A percentile compares a stretch with the other conserved stretches of the same genome.
These are phyloP conservation scores for Boletus edulis DNA, from an alignment of 768 basidiomycete species.

Conservation along the genomic window DNA sequence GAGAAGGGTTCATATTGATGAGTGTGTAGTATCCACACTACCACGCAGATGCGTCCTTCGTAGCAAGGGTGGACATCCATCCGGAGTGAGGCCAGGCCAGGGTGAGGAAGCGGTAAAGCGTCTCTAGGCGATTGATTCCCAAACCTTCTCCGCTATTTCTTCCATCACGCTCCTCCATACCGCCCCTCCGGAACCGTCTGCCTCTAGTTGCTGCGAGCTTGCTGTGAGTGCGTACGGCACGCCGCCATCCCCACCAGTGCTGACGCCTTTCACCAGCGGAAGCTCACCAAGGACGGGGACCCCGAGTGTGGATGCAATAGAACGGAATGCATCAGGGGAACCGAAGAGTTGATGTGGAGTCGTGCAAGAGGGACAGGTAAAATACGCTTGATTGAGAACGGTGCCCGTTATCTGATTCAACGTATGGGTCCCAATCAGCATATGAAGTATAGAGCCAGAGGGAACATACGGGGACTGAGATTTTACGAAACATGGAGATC, in stretches of 20 bases:
- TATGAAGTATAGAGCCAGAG: neutral
- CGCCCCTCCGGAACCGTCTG: constrained; percentile 27
- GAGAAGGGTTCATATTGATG: too few species aligned
- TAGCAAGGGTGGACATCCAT: neutral
- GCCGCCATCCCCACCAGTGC: constrained; percentile 69
- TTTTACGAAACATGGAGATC: constrained; percentile 87
- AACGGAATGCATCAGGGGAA: constrained; percentile 58
- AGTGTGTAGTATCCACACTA: neutral
- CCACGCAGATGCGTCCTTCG: neutral
- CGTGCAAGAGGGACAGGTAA: constrained; percentile 71
- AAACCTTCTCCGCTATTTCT: constrained; percentile 28
- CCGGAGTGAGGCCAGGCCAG: too few species aligned
- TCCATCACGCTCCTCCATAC: constrained; percentile 35
- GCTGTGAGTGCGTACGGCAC: constrained; percentile 44
- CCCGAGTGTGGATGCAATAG: constrained; percentile 53
- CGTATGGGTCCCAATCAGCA: neutral
- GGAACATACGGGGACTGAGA: constrained; percentile 74
- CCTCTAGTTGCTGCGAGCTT: constrained; percentile 8
- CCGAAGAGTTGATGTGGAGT: constrained; percentile 70
- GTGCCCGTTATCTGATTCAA: constrained; percentile 72
- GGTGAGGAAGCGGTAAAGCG: neutral
- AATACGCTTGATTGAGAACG: constrained; percentile 86
- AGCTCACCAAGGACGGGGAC: constrained; percentile 75
- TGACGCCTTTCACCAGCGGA: constrained; percentile 75
- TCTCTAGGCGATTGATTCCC: constrained; percentile 21